Base-by-base conservation (phyloP, 2,329 filamentous ascomycete species). In the Drechslera avenae region DNA sequence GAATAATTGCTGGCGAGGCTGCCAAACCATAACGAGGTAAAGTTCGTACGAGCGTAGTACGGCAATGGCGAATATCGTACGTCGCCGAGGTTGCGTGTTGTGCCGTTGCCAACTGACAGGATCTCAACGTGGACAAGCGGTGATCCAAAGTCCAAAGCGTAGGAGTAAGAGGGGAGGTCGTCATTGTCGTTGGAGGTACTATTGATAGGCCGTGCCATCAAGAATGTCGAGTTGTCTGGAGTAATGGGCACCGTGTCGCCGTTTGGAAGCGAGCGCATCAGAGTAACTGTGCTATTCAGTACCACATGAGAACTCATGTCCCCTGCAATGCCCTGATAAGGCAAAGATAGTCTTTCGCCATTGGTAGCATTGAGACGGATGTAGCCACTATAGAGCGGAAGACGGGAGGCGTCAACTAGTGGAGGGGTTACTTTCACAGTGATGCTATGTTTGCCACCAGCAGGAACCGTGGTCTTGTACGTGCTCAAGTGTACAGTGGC, bases 341-440 rank as follows among this genome's bases (percentile, higher is more conserved):
- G 40, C 4, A 43, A 26, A 14, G 30, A 34, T 17, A 43, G n/a
- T 4, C 13, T 34, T 12, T 43, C 40, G 3, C 40, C 40, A 18
- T 34, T 34, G n/a, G 40, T 34, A 10, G 30, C 40, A 26, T 43
- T 43, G 40, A 43, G 18, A 10, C 30, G 30, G 19, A 43, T 34
- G 13, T 43, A 43, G n/a, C 40, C 40, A 12, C 40, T 18, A 6
- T 33, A 46, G 9, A 46, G 28, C 3, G 35, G 35, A 13, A 46
- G 44, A 33, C 28, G 28, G 5, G 35, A 4, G 1, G 28, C 28
- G 23, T 26, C 9, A 5, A 17, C 5, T 13, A 14, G 5, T 12
- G 44, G 35, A 10, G 44, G 44, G 13, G n/a, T 19, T 14, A 46
- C 28, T 1, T 8, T 23, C 3, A 46, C 35, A 10, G 6, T 10